Percentiles rank a stretch among this genome's conserved stretches.
These are phyloP conservation scores for Allium sativum DNA, from an alignment of 106 monocot species.

Conservation along the genomic window DNA sequence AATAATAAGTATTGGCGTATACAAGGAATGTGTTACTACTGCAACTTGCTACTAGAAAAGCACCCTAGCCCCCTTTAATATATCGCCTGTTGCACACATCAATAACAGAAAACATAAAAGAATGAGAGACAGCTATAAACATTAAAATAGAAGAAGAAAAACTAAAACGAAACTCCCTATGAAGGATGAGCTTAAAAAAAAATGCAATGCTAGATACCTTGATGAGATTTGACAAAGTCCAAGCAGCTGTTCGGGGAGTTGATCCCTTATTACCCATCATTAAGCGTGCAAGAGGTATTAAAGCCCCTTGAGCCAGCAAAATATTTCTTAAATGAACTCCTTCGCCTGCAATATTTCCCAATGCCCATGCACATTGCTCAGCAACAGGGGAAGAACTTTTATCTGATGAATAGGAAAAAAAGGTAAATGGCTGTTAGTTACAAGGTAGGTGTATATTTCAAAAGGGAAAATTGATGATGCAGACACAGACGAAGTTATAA, in stretches of 20 bases:
- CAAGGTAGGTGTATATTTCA: background rate
- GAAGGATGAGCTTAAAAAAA: too few species aligned
- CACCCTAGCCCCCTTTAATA: too few species aligned
- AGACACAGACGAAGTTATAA: background rate
- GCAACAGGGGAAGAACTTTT: constrained; percentile 80
- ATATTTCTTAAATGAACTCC: constrained; percentile 70
- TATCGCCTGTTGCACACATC: too few species aligned
- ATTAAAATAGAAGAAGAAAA: too few species aligned
- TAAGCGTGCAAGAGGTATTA: constrained; percentile 76
- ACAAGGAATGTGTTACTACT: too few species aligned
- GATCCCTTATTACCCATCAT: constrained; percentile 74
- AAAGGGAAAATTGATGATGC: background rate
- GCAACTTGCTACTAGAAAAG: too few species aligned
- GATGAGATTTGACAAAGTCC: constrained; percentile 95
- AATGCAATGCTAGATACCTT: constrained; percentile 26
- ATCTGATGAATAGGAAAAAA: constrained; percentile 34
- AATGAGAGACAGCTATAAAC: too few species aligned
- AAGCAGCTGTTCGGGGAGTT: constrained; percentile 82
- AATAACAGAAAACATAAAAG: too few species aligned
- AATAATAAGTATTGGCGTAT: too few species aligned
- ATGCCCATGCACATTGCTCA: constrained; percentile 98
- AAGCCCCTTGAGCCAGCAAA: constrained; percentile 77
- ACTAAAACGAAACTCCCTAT: too few species aligned
- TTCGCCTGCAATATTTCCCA: constrained; percentile 98
- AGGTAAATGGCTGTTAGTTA: background rate